Evolutionary conservation across 1,284 basidiomycete species (phyloP), one percentile per base, ranked within the genome.

Genomic region (Ganoderma lingzhi): DNA sequence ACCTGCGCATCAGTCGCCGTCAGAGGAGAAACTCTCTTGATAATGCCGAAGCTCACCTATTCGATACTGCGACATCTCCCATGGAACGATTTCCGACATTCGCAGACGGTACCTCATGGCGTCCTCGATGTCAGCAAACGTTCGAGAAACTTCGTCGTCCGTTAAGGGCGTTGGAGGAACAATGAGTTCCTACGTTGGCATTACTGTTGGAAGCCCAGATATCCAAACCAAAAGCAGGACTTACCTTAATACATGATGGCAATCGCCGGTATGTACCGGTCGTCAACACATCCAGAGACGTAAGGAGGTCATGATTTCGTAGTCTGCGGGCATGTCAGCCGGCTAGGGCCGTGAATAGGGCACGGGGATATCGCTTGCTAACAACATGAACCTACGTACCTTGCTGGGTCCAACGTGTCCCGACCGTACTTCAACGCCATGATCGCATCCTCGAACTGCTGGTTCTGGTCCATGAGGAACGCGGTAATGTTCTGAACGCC

Each of bases 301-400:
- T 96, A 14, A 95, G 84, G n/a, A 97, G 84, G 78, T 97, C 96
- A 73, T 96, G 94, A 78, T 96, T 97, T 66, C 95, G 88, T 30
- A 95, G 86, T 78, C 95, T 94, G 70, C 15, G 28, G n/a, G 53
- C 41, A 41, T 44, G 28, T 56, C 53, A 58, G n/a, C 37, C 2
- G 35, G 62, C 60, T 12, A 32, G 23, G 32, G 23, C 12, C 32
- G 64, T 53, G 59, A 32, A 23, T 28, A 41, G 55, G 17, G 51
- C 30, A 42, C 12, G 63, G 45, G 28, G 37, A 71, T 77, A 68
- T 73, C 90, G 91, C 92, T 87, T 65, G 91, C 89, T 62, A 28
- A 19, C 32, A 42, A 56, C 14, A 53, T 39, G 37, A n/a, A 63
- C 41, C 15, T 44, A 72, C 78, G 68, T 74, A 90, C 91, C 92